These are phyloP conservation scores for Aspergillus piperis DNA, from an alignment of 2,329 filamentous ascomycete species.

Conservation along the genomic window DNA sequence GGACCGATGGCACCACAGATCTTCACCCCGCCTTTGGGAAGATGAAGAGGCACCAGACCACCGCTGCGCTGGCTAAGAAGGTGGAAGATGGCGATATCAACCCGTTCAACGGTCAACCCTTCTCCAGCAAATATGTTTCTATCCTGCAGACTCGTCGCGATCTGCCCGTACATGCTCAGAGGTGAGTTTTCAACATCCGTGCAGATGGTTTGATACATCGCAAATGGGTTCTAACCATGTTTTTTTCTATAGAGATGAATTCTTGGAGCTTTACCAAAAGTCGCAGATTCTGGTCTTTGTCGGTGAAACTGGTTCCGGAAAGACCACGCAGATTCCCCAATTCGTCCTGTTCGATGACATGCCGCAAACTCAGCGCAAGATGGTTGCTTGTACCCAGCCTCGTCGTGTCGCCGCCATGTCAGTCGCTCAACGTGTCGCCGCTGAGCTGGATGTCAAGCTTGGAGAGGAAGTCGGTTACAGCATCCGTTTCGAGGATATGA, in stretches of 20 bases:
- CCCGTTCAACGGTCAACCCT: conserved; percentile 76
- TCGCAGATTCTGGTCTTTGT: conserved; percentile 97
- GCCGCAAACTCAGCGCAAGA: conserved; percentile 79
- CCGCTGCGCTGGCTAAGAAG: conserved; percentile 68
- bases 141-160: conserved; percentile 83
- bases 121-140: conserved; percentile 83
- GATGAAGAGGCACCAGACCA: conserved; percentile 78
- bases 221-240: neutral
- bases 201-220: neutral
- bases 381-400: conserved; percentile 96
- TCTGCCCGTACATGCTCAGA: conserved; percentile 88
- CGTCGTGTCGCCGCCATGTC: conserved; percentile 98
- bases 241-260: conserved; percentile 68
- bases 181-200: conserved; percentile 53
- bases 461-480: conserved; percentile 97
- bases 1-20: conserved; percentile 24
- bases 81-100: conserved; percentile 82
- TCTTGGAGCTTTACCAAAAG: conserved; percentile 87
- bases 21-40: conserved; percentile 58
- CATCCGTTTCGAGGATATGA: conserved; percentile 97
- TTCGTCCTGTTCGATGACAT: conserved; percentile 97
- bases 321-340: conserved; percentile 98
- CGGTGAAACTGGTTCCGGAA: conserved; percentile 98
- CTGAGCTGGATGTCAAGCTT: conserved; percentile 91
- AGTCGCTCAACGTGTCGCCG: conserved; percentile 93